Base-by-base conservation (phyloP, 306 rosid species). In the Vigna hirtella region DNA sequence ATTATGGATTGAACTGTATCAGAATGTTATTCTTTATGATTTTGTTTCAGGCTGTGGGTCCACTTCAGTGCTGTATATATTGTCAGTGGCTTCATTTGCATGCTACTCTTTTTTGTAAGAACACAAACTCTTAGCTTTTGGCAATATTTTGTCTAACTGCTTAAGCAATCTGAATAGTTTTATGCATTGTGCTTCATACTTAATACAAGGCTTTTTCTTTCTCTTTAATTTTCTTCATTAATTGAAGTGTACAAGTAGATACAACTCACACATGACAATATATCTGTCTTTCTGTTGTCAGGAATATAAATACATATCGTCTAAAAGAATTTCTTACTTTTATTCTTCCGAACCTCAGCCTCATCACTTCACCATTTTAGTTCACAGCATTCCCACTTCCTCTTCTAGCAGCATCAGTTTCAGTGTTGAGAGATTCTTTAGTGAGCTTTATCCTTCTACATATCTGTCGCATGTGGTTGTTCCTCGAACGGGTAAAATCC, bases 51-150 rank as follows among this genome's bases (percentile, higher is more conserved):
- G 86, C 85, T 95, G 80, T 95, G 99, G 98, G 50, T 89, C 76
- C 99, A 95, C 90, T 95, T 95, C 83, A 24, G 78, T 62, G 99
- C 99, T 43, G 93, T 95, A 77, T 95, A 95, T 89, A 17, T 86
- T 47, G 87, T 95, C 83, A 93, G 97, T 36, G 84, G 85, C 72
- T 95, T 89, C 83, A 76, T 86, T 77, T 95, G 98, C 85, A 69
- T 77, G 62, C 89, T 87, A 55, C 99, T 95, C 48, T 90, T 85
- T 85, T 72, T 85, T 70, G 99, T 95, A 91, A 87, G 98, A 82
- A 73, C 40, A 59, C 40, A 72, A 34, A 26, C 30, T 58, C 82
- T 34, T 79, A 68, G 53, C 77, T 71, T 48, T 64, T 63, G 61
- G 71, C 47, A 50, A 68, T 77, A 53, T 42, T 64, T 56, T 76